These are phyloP conservation scores for Pontederia paniculata DNA, from an alignment of 176 grass and related monocot species.

Conservation along the genomic window DNA sequence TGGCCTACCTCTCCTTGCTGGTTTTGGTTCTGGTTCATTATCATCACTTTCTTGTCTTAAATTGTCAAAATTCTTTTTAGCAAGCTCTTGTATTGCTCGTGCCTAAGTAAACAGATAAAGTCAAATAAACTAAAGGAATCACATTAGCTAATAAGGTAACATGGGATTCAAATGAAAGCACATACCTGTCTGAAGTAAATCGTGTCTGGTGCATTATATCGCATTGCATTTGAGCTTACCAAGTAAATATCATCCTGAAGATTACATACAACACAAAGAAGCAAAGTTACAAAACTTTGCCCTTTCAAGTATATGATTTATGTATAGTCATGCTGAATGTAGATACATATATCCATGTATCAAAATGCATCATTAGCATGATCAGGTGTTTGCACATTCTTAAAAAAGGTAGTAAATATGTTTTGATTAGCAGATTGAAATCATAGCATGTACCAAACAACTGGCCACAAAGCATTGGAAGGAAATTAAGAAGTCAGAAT, in stretches of 20 bases:
- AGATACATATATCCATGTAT: no score
- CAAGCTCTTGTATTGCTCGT: constrained; percentile 87
- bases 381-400: no score
- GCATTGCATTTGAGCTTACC: constrained; percentile 84
- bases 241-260: constrained; percentile 83
- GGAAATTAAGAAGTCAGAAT: no score
- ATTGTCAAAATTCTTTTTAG: constrained; percentile 93
- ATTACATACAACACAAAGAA: constrained; percentile 5
- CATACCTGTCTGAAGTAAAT: constrained; percentile 86
- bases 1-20: constrained; percentile 62
- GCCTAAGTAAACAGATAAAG: constrained; percentile 40
- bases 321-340: no score
- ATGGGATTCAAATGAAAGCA: background rate
- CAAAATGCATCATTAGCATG: no score
- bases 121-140: background rate
- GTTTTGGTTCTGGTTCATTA: constrained; percentile 52
- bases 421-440: no score
- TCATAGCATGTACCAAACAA: no score
- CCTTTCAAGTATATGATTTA: background rate
- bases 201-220: constrained; percentile 85
- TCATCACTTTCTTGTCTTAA: constrained; percentile 88
- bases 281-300: no score
- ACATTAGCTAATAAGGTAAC: background rate
- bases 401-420: no score
- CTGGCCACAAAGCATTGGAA: no score